Evolutionary conservation across 495 filamentous ascomycete species (phyloP).

Genomic region (Talaromyces thailandensis): DNA sequence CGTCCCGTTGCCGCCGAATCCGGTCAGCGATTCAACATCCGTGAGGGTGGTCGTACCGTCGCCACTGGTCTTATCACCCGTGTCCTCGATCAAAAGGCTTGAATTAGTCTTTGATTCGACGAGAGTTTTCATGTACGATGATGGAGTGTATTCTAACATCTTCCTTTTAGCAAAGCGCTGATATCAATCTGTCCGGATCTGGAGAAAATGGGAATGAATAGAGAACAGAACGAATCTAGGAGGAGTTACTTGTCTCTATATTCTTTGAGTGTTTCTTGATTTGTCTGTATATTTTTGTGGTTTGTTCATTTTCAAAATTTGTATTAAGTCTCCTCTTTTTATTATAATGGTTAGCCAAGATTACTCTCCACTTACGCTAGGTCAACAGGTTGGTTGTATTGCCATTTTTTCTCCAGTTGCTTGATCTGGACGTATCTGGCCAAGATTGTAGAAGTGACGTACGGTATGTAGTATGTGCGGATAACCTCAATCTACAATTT

Average conservation of each 20-base stretch:
- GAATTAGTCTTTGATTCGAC: not conserved
- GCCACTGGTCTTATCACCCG: conserved; percentile 86
- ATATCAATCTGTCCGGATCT: not conserved
- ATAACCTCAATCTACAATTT: too few species aligned
- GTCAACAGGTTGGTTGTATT: not conserved
- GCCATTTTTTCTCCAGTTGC: too few species aligned
- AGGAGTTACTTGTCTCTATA: not conserved
- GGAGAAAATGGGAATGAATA: not conserved
- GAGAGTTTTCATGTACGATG: conserved; percentile 1
- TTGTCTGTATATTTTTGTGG: not conserved
- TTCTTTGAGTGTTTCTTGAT: not conserved
- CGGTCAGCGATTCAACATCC: conserved; percentile 91
- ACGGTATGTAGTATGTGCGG: too few species aligned
- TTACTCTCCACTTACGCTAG: not conserved
- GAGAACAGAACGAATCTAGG: not conserved
- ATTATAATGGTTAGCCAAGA: not conserved
- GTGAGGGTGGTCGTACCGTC: conserved; percentile 90
- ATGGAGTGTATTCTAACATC: not conserved
- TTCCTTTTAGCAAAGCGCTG: conserved; percentile 1
- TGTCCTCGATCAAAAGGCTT: conserved; percentile 40
- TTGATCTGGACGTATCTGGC: too few species aligned
- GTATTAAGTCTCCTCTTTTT: conserved; percentile 1
- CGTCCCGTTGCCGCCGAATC: conserved; percentile 76
- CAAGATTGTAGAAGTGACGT: too few species aligned
- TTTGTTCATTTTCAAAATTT: not conserved